Conservation (phyloP, 345 rosid species). For the Populus nigra region DNA sequence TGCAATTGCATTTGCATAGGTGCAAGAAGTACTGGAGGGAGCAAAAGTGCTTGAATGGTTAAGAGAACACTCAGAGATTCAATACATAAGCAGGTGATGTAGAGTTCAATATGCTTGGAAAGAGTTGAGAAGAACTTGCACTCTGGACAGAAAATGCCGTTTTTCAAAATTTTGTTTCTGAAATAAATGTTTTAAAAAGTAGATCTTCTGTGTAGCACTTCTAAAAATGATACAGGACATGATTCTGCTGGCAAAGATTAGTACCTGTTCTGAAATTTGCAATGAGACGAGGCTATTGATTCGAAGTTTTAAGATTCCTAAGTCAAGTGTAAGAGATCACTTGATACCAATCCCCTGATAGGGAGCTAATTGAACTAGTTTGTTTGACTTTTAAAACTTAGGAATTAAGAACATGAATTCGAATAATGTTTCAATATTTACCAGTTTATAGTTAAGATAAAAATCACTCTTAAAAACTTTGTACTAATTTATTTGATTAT, state of each 20-base stretch:
- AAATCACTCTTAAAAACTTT: too few relatives aligned
- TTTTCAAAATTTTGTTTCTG: neutral
- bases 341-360: too few relatives aligned
- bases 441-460: too few relatives aligned
- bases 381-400: too few relatives aligned
- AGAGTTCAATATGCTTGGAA: neutral
- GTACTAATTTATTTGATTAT: too few relatives aligned
- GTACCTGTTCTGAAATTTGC: neutral
- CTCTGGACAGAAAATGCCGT: neutral
- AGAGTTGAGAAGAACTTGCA: neutral
- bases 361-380: too few relatives aligned
- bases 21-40: conserved; percentile 87
- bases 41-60: conserved; percentile 97
- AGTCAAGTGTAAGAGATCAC: too few relatives aligned
- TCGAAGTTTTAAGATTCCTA: neutral
- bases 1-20: conserved; percentile 35
- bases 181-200: neutral
- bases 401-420: too few relatives aligned
- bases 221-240: neutral
- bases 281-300: neutral
- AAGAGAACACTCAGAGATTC: conserved; percentile 69
- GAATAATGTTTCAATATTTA: too few relatives aligned
- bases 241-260: neutral
- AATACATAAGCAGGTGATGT: conserved; percentile 54
- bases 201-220: neutral